Base-by-base conservation (phyloP, 768 basidiomycete genomes). In the Sistotremastrum niveocremeum region DNA sequence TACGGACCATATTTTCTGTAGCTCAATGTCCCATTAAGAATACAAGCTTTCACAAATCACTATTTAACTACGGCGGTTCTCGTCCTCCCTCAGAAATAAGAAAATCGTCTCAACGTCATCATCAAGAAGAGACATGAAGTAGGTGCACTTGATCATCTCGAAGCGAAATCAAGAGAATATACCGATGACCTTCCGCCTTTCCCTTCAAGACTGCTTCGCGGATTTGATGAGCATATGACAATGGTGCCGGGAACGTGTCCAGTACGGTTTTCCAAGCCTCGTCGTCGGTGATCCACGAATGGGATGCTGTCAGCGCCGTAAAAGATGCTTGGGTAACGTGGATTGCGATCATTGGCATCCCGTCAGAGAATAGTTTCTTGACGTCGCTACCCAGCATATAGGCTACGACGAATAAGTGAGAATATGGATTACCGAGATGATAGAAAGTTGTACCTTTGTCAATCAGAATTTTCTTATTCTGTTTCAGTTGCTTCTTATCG, bases 401-500 rank as follows among this genome's bases (percentile, higher is more conserved):
- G 1, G 84, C 84, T 84, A 48, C 12, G 8, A n/a, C 9, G 37
- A 45, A 8, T 28, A 41, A n/a, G 12, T 32, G 6, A 45, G 34
- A 11, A 37, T 33, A 39, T 42, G 12, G 40, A 41, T 39, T 10
- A 48, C 32, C 35, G 10, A 34, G 39, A 9, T 6, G 12, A 6
- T 4, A 7, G n/a, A 40, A 38, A 33, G 7, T 37, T 20, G n/a
- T 50, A 84, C 82, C 81, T 67, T 77, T 70, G 49, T 85, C 82
- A 38, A 75, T 56, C 52, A 80, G 76, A 34, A 84, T 68, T 36
- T 82, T 74, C 56, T 83, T 84, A 33, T 76, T 73, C 31, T 76
- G 73, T 56, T 79, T 86, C 39, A 80, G 71, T 49, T 80, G 78
- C 54, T 85, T 86, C 67, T 83, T 84, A 54, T 86, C 85, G 6